A percentile compares a stretch with the other conserved stretches of the same genome.
phyloP scores from a whole-genome alignment of 768 basidiomycete species.

The Suillus hirtellus region DNA sequence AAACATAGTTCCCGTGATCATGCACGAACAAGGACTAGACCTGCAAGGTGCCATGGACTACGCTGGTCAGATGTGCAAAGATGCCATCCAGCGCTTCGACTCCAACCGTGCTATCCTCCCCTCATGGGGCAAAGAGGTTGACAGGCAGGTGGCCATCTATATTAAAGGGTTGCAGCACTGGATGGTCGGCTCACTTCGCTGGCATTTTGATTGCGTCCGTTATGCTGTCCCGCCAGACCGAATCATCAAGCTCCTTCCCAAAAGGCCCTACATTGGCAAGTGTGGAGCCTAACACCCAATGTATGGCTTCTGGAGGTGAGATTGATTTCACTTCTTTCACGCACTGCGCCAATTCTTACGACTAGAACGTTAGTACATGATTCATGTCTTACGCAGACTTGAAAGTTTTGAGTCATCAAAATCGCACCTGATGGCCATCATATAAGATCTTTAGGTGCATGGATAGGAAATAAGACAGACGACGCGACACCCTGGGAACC shows the following conservation, averaged over 20 bases:
- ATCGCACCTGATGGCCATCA: too few species aligned
- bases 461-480: too few species aligned
- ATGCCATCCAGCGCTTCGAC: slow-evolving; percentile 54
- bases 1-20: slow-evolving; percentile 44
- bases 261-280: slow-evolving; percentile 16
- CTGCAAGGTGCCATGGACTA: slow-evolving; percentile 65
- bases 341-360: neutral
- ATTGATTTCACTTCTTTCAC: neutral
- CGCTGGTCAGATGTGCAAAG: slow-evolving; percentile 44
- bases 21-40: slow-evolving; percentile 52
- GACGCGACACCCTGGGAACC: too few species aligned
- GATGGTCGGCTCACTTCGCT: slow-evolving; percentile 71
- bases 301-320: neutral
- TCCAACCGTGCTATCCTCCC: slow-evolving; percentile 50
- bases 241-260: slow-evolving; percentile 51
- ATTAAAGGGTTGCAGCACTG: slow-evolving; percentile 63
- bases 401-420: neutral
- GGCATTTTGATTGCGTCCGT: slow-evolving; percentile 68
- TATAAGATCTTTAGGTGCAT: too few species aligned
- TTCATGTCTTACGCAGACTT: neutral
- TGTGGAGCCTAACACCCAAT: slow-evolving; percentile 10
- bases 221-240: slow-evolving; percentile 57
- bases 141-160: slow-evolving; percentile 58
- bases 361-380: neutral
- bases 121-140: slow-evolving; percentile 61